These are phyloP conservation scores for Fusarium sp. DNA, from an alignment of 2,329 filamentous ascomycete species.

Conservation along the genomic window DNA sequence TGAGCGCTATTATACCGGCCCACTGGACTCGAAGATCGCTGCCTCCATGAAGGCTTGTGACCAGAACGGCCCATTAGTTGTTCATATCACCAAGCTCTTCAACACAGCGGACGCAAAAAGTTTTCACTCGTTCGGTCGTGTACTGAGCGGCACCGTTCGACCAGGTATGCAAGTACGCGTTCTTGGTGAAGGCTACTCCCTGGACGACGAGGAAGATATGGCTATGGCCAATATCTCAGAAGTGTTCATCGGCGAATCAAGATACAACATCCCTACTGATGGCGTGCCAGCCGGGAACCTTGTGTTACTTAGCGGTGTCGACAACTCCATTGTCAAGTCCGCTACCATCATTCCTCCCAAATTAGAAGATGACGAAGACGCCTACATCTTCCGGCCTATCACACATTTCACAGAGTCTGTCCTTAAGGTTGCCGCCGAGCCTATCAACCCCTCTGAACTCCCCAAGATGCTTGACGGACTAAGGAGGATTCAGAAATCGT, in stretches of 20 bases:
- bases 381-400: slow-evolving; percentile 93
- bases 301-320: slow-evolving; percentile 89
- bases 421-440: slow-evolving; percentile 96
- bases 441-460: slow-evolving; percentile 96
- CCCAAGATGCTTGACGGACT: slow-evolving; percentile 99
- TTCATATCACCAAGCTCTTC: slow-evolving; percentile 94
- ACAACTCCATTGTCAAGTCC: slow-evolving; percentile 98
- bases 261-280: slow-evolving; percentile 91
- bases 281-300: slow-evolving; percentile 94
- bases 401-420: slow-evolving; percentile 97
- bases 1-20: slow-evolving; percentile 91
- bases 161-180: slow-evolving; percentile 87
- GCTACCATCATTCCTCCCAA: slow-evolving; percentile 86
- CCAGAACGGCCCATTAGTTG: slow-evolving; percentile 88
- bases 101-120: slow-evolving; percentile 88
- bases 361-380: slow-evolving; percentile 87
- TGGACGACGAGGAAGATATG: slow-evolving; percentile 99
- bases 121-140: slow-evolving; percentile 89
- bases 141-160: slow-evolving; percentile 89
- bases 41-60: slow-evolving; percentile 83
- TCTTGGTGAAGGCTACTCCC: slow-evolving; percentile 92
- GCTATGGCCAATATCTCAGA: slow-evolving; percentile 82
- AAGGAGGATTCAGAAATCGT: slow-evolving; percentile 97
- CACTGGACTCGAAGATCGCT: slow-evolving; percentile 82
- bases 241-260: slow-evolving; percentile 89